Percentiles rank a stretch among this genome's conserved stretches.
Conservation (phyloP, 306 rosid species). For the Betula pendula region DNA sequence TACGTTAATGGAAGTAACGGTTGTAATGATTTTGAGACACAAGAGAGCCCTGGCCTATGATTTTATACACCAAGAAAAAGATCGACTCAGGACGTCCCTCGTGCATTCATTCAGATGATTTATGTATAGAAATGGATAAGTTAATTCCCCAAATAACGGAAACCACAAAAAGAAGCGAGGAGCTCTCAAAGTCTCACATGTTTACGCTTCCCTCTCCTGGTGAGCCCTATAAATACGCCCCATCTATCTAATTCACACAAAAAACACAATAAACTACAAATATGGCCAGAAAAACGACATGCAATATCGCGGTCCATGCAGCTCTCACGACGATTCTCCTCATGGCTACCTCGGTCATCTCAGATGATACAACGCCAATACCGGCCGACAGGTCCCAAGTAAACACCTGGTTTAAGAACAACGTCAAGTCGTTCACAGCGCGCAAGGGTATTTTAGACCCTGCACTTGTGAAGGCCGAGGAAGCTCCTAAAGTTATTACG, state of each 20-base stretch:
- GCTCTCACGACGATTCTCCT: slow-evolving; percentile 17
- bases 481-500: slow-evolving; percentile 25
- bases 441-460: slow-evolving; percentile 39
- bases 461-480: slow-evolving; percentile 44
- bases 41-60: no score
- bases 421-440: slow-evolving; percentile 8
- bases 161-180: not conserved
- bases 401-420: slow-evolving; percentile 37
- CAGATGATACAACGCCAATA: slow-evolving; percentile 17
- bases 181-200: slow-evolving; percentile 20
- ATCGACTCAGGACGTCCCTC: not conserved
- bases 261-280: not conserved
- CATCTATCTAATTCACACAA: not conserved
- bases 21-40: no score
- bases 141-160: not conserved
- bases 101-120: not conserved
- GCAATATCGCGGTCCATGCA: slow-evolving; percentile 1
- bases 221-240: not conserved
- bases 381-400: slow-evolving; percentile 33
- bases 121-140: no score
- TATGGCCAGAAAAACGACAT: slow-evolving; percentile 32
- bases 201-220: not conserved
- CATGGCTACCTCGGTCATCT: slow-evolving; percentile 6
- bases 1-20: no score
- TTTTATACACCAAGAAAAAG: no score